Evolutionary conservation across 805 yeast species (phyloP).

Genomic region (Candida suzukii): DNA sequence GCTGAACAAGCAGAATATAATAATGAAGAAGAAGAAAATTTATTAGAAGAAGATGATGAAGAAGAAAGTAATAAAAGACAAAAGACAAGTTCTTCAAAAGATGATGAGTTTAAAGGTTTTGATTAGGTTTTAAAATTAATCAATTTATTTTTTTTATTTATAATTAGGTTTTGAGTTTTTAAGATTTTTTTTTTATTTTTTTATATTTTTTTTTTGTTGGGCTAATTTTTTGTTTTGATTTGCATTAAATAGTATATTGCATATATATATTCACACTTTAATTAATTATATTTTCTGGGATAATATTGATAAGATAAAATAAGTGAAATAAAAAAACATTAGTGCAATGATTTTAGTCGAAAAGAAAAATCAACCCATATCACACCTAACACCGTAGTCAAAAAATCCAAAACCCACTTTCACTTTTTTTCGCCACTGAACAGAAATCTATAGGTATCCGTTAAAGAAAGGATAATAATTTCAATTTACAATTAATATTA

Average conservation of each 20-base stretch:
- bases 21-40: conserved; percentile 11
- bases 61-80: conserved; percentile 17
- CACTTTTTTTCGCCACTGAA: too few species aligned
- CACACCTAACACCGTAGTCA: neutral
- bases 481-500: too few species aligned
- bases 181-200: neutral
- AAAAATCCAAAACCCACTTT: too few species aligned
- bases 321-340: too few species aligned
- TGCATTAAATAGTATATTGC: too few species aligned
- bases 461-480: neutral
- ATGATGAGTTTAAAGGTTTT: conserved; percentile 22
- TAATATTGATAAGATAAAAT: too few species aligned
- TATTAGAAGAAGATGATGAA: conserved; percentile 18
- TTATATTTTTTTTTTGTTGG: too few species aligned
- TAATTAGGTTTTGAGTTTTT: neutral
- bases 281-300: too few species aligned
- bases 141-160: conserved; percentile 7
- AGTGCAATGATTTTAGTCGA: neutral
- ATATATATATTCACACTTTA: too few species aligned
- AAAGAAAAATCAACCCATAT: too few species aligned
- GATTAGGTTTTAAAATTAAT: too few species aligned
- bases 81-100: conserved; percentile 8
- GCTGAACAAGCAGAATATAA: conserved; percentile 16
- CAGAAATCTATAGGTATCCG: neutral
- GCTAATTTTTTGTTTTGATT: too few species aligned